Base-by-base conservation (phyloP, 768 basidiomycete genomes). In the Tricholoma terreum region DNA sequence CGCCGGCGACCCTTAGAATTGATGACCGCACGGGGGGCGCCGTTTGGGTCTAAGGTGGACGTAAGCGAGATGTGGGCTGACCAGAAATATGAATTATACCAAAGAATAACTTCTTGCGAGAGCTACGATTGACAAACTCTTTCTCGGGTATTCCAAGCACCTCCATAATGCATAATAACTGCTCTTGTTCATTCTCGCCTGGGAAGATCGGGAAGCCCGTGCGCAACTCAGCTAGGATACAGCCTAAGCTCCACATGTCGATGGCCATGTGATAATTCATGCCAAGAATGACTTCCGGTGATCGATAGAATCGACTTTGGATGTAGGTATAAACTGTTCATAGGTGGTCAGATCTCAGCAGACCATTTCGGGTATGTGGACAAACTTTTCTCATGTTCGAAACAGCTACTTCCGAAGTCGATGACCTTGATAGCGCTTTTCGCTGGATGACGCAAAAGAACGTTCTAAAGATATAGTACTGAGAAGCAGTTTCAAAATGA, bases 181-280 rank as follows among this genome's bases (percentile, higher is more conserved):
- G 97, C 69, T 98, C 95, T 73, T 97, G 94, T 71, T 99, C 96
- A 67, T 98, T 98, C 74, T 99, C 97, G 22, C 97, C 97, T 0
- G 97, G 97, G 74, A 99, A 99, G 64, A 99, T 95, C 1, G 97
- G 97, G 71, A 93, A 97, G 0, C 97, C 97, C 10, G 96, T 98
- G 71, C 90, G 96, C 42, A 99, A 76, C 72, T 99, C 97, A 14
- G 97, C 97, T 53, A 99, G 78, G 60, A 99, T 99, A 67, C 97
- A 99, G 35, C 97, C 97, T 63, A 99, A 73, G 77, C 94, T 96
- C 97, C 97, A 99, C 95, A 99, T 99, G 70, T 98, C 94, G 61
- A 95, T 96, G 33, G 92, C 94, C 94, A 97, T 98, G 69, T 96
- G 93, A 71, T 99, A 99, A 71, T 94, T 97, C 90, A 96, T 92